Conservation (phyloP, 1,284 basidiomycete genomes). For the Moesziomyces sp. region DNA sequence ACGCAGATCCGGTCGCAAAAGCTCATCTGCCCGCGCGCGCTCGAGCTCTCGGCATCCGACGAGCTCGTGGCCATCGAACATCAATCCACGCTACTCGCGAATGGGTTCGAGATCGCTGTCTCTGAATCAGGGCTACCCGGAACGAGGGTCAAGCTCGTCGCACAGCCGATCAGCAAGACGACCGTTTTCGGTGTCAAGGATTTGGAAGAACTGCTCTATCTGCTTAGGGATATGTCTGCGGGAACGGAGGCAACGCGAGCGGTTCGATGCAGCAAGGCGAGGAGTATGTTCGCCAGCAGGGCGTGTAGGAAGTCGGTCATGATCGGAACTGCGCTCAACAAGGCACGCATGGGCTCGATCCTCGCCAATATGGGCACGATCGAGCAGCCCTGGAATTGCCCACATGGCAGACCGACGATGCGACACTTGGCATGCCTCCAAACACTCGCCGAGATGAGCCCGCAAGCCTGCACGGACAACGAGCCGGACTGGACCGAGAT, state of each 20-base stretch:
- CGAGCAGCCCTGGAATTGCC: conserved; percentile 97
- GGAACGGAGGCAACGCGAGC: conserved; percentile 73
- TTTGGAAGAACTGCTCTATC: conserved; percentile 90
- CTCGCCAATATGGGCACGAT: conserved; percentile 92
- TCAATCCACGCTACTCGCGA: conserved; percentile 79
- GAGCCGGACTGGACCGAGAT: conserved; percentile 22
- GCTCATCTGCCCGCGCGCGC: conserved; percentile 79
- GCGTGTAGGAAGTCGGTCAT: conserved; percentile 96
- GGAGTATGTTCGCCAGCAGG: conserved; percentile 94
- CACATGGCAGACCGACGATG: conserved; percentile 96
- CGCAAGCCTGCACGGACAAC: neutral
- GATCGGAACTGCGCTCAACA: conserved; percentile 86
- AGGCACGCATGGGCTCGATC: conserved; percentile 80
- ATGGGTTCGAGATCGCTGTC: conserved; percentile 82
- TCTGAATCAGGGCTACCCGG: conserved; percentile 72
- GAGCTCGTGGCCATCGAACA: conserved; percentile 90
- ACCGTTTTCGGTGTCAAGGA: conserved; percentile 84
- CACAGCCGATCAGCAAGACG: conserved; percentile 90
- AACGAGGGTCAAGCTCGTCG: conserved; percentile 76
- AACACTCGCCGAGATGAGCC: conserved; percentile 6
- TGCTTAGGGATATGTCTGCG: conserved; percentile 80
- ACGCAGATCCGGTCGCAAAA: conserved; percentile 88
- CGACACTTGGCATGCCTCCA: conserved; percentile 69
- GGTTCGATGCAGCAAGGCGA: conserved; percentile 89
- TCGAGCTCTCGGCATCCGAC: conserved; percentile 89